Base-by-base conservation (phyloP, 2,329 filamentous ascomycete genomes). In the Alternaria sp. region DNA sequence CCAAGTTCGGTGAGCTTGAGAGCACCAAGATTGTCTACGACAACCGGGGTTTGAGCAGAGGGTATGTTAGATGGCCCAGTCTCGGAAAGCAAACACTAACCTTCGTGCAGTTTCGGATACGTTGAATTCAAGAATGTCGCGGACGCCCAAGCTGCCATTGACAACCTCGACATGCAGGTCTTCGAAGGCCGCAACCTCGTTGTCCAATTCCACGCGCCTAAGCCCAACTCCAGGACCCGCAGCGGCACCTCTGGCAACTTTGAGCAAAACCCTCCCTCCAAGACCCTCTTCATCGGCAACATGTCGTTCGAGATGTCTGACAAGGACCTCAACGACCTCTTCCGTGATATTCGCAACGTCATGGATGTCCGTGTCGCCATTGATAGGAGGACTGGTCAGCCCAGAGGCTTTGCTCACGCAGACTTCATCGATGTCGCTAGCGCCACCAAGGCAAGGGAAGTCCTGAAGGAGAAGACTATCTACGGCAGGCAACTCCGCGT, bases 261-360 rank as follows among this genome's bases (percentile, higher is more conserved):
- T n/a, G 50, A 57, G 11, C 5, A 47, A 30, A 83, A 83, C 71
- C 71, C 81, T 44, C 89, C 89, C 4, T 86, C 87, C 55, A 88
- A 86, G 75, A 92, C 90, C 2, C 82, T 97, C 33, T 97, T 91
- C 83, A 87, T 97, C 71, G 93, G 93, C 70, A 96, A 96, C 83
- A 88, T 97, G 81, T 89, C 92, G 11, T 96, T 92, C 76, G 92
- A 96, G 81, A 91, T 94, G 83, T 92, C 91, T 9, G 93, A 97
- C 75, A 87, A 88, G 58, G 93, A 97, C 74, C 84, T 97, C 58
- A 94, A 94, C 81, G 85, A 89, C 57, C 81, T 96, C 25, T 95
- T 97, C 86, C 84, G 86, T 61, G 86, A 88, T 23, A 84, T 96
- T 63, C 83, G 86, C 54, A 90, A 92, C 77, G 86, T 95, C 51